Base-by-base conservation (phyloP, 2,329 filamentous ascomycete species). In the Ceratocystis destructans region DNA sequence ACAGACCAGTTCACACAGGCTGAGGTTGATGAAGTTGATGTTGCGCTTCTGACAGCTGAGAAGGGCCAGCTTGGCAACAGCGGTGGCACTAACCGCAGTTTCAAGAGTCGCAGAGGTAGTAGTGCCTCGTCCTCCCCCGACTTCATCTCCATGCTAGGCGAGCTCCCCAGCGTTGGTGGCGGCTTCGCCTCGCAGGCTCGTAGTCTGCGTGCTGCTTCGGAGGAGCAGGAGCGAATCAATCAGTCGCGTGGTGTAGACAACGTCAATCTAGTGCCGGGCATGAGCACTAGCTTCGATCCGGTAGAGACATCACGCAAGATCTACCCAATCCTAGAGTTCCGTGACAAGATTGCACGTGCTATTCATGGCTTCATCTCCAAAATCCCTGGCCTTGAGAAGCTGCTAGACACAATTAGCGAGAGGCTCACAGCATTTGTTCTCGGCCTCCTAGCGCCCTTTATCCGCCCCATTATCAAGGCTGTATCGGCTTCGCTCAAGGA, bases 351-450 rank as follows among this genome's bases (percentile, higher is more conserved):
- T 65, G 92, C 96, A 63, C 90, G 90, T 71, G 83, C 87, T 50
- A 91, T 99, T 75, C 90, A 86, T 72, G 83, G 85, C 48, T 87
- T 91, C 64, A 90, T 97, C 70, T 86, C 91, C 71, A 96, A 95
- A 78, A 88, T 99, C 48, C 94, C 94, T 0, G 93, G 93, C 0
- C 80, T 99, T 3, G 90, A 96, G 76, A 82, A 87, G 69, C 79
- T 96, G n/a, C 85, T 97, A 25, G 93, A 97, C 70, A 93, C 90
- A 71, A 96, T 99, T 71, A 90, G 88, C 66, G 94, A 99, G 77
- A 93, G 89, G 1, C 80, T 99, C 50, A 96, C 93, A 0, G 82
- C 96, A 5, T 97, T 97, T 73, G 84, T 99, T 63, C 82, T 99
- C 69, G 92, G 91, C 5, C 82, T 99, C 1, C 81, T 99, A 20